phyloP scores from a whole-genome alignment of 2,329 filamentous ascomycete genomes.

The Fusarium protoensiforme region DNA sequence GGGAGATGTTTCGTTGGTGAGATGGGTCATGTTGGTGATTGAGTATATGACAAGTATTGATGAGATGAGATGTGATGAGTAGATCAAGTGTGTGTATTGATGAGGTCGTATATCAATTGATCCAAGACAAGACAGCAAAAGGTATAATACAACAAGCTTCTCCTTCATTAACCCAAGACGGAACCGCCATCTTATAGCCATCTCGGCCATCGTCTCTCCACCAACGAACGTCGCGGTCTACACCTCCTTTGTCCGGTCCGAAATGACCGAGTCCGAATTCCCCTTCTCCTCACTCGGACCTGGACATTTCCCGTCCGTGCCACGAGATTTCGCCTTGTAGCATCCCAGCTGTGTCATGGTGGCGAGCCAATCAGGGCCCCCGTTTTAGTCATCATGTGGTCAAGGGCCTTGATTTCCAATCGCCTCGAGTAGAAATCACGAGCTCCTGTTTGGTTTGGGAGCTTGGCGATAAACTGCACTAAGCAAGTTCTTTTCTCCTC shows the following conservation, averaged over 20 bases:
- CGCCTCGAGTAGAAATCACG: constrained; percentile 6
- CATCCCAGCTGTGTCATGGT: neutral
- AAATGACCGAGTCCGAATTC: constrained; percentile 21
- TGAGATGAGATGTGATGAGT: neutral
- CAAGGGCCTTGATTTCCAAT: constrained; percentile 18
- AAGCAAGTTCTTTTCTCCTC: neutral
- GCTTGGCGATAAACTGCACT: neutral
- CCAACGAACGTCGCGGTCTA: constrained; percentile 10
- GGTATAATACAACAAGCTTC: neutral
- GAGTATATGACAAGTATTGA: neutral
- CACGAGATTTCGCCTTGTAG: constrained; percentile 1
- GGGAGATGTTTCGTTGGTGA: constrained; percentile 45
- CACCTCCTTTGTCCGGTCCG: constrained; percentile 23
- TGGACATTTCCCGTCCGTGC: constrained; percentile 5
- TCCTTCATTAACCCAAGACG: neutral
- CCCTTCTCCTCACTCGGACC: constrained; percentile 2
- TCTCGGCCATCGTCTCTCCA: constrained; percentile 24
- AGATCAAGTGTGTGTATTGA: neutral
- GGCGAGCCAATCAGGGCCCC: constrained; percentile 43
- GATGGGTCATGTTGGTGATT: constrained; percentile 37
- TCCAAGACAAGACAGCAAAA: neutral
- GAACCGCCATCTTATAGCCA: constrained; percentile 31
- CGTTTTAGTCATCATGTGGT: constrained; percentile 49
- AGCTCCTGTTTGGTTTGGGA: neutral
- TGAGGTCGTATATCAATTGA: neutral